Conservation (phyloP, 2,329 filamentous ascomycete genomes). For the Hypocreales sp. region DNA sequence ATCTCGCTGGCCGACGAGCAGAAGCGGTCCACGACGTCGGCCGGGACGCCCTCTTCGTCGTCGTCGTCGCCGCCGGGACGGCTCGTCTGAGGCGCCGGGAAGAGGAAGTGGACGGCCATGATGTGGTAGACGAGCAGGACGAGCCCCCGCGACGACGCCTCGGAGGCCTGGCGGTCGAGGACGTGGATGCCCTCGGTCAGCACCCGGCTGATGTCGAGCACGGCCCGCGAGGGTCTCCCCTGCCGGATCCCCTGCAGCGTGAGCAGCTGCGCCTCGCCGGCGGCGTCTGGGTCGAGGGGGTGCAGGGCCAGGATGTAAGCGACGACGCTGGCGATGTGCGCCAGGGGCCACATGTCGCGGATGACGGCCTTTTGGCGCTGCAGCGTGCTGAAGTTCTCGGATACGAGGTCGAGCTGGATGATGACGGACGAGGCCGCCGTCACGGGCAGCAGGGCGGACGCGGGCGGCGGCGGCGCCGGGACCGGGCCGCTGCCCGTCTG, state of each 20-base stretch:
- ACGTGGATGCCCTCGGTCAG: constrained; percentile 11
- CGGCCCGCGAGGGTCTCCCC: constrained; percentile 7
- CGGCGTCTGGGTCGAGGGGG: constrained; percentile 6
- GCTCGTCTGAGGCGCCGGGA: no score
- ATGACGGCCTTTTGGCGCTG: constrained; percentile 18
- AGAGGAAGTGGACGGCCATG: constrained; percentile 18
- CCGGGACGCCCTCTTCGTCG: constrained; percentile 6
- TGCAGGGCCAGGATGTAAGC: constrained; percentile 13
- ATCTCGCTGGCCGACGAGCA: constrained; percentile 14
- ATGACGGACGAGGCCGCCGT: constrained; percentile 14
- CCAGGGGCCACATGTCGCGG: constrained; percentile 18
- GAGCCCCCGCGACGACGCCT: constrained; percentile 10
- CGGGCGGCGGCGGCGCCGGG: constrained; percentile 8
- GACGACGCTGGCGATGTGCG: constrained; percentile 15
- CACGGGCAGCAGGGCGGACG: constrained; percentile 13
- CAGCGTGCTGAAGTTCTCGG: constrained; percentile 20
- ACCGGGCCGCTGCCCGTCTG: constrained; percentile 15
- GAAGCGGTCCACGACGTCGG: constrained; percentile 13
- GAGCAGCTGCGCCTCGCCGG: constrained; percentile 7
- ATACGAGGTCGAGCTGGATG: constrained; percentile 18
- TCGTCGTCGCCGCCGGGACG: constrained; percentile 5
- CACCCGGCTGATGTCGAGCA: constrained; percentile 12
- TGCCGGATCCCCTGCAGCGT: constrained; percentile 9
- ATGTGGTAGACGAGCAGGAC: constrained; percentile 17
- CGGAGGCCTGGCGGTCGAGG: constrained; percentile 8